Conservation (phyloP, 208 protist species). For the Crithidia expoeki region DNA sequence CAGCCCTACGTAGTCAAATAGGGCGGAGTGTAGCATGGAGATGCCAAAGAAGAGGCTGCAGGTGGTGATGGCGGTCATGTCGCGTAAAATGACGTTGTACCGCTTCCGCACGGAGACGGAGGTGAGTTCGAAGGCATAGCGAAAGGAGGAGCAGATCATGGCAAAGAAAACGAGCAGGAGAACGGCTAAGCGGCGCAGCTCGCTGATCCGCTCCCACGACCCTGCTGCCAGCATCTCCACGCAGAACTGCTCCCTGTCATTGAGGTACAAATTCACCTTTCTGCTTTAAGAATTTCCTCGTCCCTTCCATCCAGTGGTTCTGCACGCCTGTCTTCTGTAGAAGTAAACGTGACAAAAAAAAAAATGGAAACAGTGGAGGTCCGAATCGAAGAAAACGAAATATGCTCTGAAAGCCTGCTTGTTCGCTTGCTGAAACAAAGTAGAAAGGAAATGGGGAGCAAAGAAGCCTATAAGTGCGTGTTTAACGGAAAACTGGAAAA, state of each 20-base stretch:
- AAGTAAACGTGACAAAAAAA: neutral
- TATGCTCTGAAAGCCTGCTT: no score
- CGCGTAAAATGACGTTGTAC: constrained; percentile 48
- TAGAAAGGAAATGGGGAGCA: no score
- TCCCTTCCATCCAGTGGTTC: neutral
- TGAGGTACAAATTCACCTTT: constrained; percentile 19
- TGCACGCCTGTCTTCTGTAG: neutral
- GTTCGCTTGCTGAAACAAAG: no score
- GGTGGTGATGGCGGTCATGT: constrained; percentile 60
- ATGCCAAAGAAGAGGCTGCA: constrained; percentile 35
- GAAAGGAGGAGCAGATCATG: constrained; percentile 40
- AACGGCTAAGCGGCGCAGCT: constrained; percentile 39
- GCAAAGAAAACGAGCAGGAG: constrained; percentile 44
- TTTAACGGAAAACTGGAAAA: no score
- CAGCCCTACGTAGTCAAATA: constrained; percentile 64
- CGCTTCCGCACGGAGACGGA: constrained; percentile 35
- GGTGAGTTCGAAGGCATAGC: constrained; percentile 61
- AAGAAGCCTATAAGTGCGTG: no score
- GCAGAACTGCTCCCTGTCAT: constrained; percentile 31
- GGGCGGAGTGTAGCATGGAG: constrained; percentile 41
- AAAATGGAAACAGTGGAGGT: no score
- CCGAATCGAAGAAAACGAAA: no score
- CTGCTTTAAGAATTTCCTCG: neutral
- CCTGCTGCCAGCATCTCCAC: constrained; percentile 25
- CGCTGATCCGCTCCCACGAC: constrained; percentile 36